phyloP scores from a whole-genome alignment of 2,329 filamentous ascomycete species.

The Dothidotthia symphoricarpi region DNA sequence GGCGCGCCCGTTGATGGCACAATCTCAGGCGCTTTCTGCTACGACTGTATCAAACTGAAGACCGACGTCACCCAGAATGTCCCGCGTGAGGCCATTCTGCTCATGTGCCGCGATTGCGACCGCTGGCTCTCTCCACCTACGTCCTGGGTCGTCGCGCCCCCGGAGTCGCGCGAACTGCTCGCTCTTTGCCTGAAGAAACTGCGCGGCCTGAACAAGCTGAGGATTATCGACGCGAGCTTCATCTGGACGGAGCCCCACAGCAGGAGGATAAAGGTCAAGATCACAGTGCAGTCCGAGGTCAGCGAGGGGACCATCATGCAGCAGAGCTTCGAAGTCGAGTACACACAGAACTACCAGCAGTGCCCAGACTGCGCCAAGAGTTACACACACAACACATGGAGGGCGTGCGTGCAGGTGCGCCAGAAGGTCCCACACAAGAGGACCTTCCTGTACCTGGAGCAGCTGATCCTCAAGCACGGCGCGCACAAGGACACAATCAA shows the following conservation, averaged over 20 bases:
- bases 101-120: conserved; percentile 93
- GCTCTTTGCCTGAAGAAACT: conserved; percentile 89
- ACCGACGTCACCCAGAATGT: conserved; percentile 91
- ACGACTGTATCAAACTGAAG: conserved; percentile 92
- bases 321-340: conserved; percentile 93
- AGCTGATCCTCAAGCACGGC: conserved; percentile 90
- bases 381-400: conserved; percentile 95
- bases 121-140: conserved; percentile 81
- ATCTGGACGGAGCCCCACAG: conserved; percentile 99
- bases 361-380: conserved; percentile 87
- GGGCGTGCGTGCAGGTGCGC: conserved; percentile 87
- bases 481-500: conserved; percentile 85
- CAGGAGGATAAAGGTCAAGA: conserved; percentile 85
- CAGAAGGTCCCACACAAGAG: conserved; percentile 97
- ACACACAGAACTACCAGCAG: conserved; percentile 86
- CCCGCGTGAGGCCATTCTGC: conserved; percentile 82
- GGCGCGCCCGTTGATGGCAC: conserved; percentile 94
- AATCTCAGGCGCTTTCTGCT: conserved; percentile 79
- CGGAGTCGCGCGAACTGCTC: conserved; percentile 87
- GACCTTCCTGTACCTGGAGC: conserved; percentile 79
- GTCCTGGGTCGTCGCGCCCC: conserved; percentile 80
- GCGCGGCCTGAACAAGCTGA: conserved; percentile 79
- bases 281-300: conserved; percentile 80
- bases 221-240: conserved; percentile 93
- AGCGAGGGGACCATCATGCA: conserved; percentile 71